Evolutionary conservation across 2,329 filamentous ascomycete species (phyloP).

Genomic region (Aureobasidium melanogenum): DNA sequence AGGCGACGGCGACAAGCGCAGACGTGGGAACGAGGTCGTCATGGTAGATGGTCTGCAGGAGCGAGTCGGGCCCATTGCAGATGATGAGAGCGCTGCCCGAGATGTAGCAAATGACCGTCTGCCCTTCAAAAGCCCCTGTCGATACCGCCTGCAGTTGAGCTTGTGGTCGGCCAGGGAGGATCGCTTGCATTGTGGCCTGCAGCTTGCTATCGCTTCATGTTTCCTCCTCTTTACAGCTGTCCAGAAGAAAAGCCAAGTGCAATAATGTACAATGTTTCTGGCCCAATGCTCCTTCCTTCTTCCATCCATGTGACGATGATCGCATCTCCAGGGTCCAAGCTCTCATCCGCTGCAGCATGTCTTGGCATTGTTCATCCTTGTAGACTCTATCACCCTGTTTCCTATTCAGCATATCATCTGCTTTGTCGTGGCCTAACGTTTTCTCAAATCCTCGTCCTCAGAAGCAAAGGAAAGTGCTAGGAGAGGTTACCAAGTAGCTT

Average conservation of each 20-base stretch:
- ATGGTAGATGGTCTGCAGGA: slow-evolving; percentile 87
- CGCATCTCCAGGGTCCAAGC: not conserved
- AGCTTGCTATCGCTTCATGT: not conserved
- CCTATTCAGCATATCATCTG: not conserved
- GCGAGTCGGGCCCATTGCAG: slow-evolving; percentile 61
- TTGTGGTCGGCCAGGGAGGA: slow-evolving; percentile 71
- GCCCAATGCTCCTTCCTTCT: not conserved
- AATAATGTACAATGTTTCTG: not conserved
- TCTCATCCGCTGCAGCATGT: not conserved
- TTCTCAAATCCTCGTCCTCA: no score
- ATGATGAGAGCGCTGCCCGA: slow-evolving; percentile 83
- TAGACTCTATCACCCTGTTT: no score
- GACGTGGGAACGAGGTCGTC: slow-evolving; percentile 48
- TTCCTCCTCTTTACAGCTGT: not conserved
- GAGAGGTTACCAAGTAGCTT: no score
- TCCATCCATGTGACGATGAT: slow-evolving; percentile 1
- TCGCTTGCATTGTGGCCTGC: slow-evolving; percentile 53
- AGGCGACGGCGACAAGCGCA: slow-evolving; percentile 64
- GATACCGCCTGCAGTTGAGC: slow-evolving; percentile 69
- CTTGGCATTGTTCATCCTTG: no score
- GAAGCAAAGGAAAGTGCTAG: no score
- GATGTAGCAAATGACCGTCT: slow-evolving; percentile 74
- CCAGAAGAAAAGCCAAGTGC: not conserved
- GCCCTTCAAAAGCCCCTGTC: slow-evolving; percentile 63
- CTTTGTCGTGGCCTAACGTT: not conserved